Base-by-base conservation (phyloP, 345 rosid genomes). In the Lenwebbia sp. region DNA sequence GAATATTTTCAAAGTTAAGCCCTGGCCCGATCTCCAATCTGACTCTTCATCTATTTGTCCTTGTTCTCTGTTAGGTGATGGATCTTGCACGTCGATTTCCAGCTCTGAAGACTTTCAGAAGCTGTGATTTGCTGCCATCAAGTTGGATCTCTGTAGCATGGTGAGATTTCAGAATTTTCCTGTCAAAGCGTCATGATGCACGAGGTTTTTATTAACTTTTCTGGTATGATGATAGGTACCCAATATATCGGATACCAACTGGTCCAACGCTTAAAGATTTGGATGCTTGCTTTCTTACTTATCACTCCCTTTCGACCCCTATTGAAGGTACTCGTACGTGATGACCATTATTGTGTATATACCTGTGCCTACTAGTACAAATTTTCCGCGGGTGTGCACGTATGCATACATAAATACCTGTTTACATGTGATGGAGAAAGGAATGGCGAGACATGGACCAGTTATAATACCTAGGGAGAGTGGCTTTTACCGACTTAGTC, bases 121-220 rank as follows among this genome's bases (percentile, higher is more conserved):
- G 99, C 87, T 96, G 92, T 89, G 97, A 94, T 88, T 88, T 95
- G 84, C 90, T 91, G 51, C 88, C 94, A 83, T 89, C 92, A 57
- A 94, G 99, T 90, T 97, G 99, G 99, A 89, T 97, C 83, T 96
- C 99, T 84, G 98, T 95, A 86, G 99, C 99, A 81, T 97, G 99
- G 99, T 94, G 89, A 37, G 81, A 19, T 70, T 70, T 70, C 26
- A 70, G 47, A 37, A 19, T 70, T 70, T 70, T 70, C 25, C 26
- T 10, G 14, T 11, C 47, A 70, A 44, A 70, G 2, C 4, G 7
- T 70, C 81, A 37, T 70, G 74, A 54, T 85, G 84, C 54, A 21
- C 21, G 25, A 11, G 51, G 30, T 37, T 50, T 82, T 89, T 83
- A 85, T 78, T 37, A 54, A 57, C 70, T 74, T 44, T 52, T 60